phyloP scores from a whole-genome alignment of 169 alveolate genomes.

The Cryptosporidium ubiquitum region DNA sequence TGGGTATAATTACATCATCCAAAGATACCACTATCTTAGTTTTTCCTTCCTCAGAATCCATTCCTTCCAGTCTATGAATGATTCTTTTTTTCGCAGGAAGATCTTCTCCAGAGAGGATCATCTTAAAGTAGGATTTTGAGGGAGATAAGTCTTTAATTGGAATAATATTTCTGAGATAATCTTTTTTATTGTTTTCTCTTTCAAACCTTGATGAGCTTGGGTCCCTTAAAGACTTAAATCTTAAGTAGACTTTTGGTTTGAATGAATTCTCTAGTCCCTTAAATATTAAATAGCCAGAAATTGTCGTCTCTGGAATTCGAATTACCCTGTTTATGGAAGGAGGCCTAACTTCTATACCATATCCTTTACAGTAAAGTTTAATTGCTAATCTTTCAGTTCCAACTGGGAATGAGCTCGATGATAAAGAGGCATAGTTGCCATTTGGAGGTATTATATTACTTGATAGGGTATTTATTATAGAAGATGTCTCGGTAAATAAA shows the following conservation, averaged over 20 bases:
- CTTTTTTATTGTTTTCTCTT: background rate
- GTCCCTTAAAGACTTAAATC: constrained; percentile 36
- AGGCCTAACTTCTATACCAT: constrained; percentile 55
- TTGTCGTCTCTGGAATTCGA: constrained; percentile 3
- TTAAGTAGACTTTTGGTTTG: constrained; percentile 30
- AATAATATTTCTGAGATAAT: background rate
- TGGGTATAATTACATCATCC: constrained; percentile 22
- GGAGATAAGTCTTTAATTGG: constrained; percentile 37
- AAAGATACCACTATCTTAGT: background rate
- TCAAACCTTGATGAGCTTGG: background rate
- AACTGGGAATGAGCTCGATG: constrained; percentile 17
- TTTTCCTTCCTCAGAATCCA: constrained; percentile 22
- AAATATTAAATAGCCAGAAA: constrained; percentile 21
- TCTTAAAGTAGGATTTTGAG: constrained; percentile 30
- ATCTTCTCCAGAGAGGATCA: constrained; percentile 29
- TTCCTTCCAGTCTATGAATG: constrained; percentile 29
- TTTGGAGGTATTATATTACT: background rate
- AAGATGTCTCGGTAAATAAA: constrained; percentile 4
- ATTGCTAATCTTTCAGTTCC: constrained; percentile 66
- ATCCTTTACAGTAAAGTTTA: constrained; percentile 61
- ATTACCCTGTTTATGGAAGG: constrained; percentile 57
- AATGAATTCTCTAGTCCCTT: constrained; percentile 58
- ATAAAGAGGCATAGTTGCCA: background rate
- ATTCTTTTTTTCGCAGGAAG: constrained; percentile 48
- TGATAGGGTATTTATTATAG: background rate